Base-by-base conservation (phyloP, 345 rosid species). In the Raphanus sativus region DNA sequence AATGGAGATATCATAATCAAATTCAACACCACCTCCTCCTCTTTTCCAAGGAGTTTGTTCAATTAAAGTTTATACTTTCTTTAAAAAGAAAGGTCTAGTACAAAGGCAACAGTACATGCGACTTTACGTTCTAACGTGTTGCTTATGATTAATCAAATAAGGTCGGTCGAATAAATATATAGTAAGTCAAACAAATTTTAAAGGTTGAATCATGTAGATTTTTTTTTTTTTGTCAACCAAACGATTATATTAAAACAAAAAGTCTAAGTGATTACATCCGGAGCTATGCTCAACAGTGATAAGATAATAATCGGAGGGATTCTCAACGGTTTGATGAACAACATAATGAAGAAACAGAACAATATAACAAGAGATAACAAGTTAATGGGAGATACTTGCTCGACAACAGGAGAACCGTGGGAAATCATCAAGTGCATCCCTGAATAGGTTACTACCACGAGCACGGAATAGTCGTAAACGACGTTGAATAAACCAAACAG, bases 121-220 rank as follows among this genome's bases (percentile, higher is more conserved):
- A 74, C 82, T 79, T 79, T 74, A 16, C 75, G 71, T 74, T 79
- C 54, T 69, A 74, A 79, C 78, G 82, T 68, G 78, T 63, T 30
- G 66, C 29, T 6, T 74, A 80, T 75, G 75, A 74, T 80, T 69
- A 69, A 80, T 80, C 75, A 69, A 74, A 80, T 74, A 62, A 69
- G 63, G 79, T 74, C 75, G 82, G 82, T 80, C 72, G 79, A 80
- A 80, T 80, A 74, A 65, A 69, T 63, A 32, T 68, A 74, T 79
- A 54, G 52, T 9, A 28, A 69, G 81, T 80, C 82, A 79, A 79
- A 73, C 82, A 73, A 67, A 69, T 63, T 24, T 50, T 74, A 69
- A 69, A 69, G 70, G 79, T 79, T 79, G 82, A 79, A 28, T 28
- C 30, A 28, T 28, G n/a, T n/a, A n/a, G n/a, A n/a, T n/a, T n/a